Evolutionary conservation across 106 monocot species (phyloP).

Genomic region (Dioscorea dumetorum): DNA sequence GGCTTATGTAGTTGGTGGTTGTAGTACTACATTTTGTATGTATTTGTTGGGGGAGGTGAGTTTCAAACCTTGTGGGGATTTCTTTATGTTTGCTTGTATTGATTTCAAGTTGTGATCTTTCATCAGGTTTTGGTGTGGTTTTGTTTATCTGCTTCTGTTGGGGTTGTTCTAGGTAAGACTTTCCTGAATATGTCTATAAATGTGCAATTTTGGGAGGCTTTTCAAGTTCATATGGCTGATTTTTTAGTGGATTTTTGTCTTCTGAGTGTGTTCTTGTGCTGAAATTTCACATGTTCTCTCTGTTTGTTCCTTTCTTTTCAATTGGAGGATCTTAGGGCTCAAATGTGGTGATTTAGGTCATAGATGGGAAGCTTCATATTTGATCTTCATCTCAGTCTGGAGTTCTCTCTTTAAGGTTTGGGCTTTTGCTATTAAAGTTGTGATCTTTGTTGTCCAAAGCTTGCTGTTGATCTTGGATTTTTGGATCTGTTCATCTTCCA

Average conservation of each 20-base stretch:
- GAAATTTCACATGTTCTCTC: neutral
- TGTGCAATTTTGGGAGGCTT: constrained; percentile 10
- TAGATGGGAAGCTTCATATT: neutral
- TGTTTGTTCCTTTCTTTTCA: neutral
- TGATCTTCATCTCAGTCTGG: neutral
- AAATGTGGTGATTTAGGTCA: neutral
- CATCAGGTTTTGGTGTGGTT: neutral
- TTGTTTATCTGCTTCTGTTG: neutral
- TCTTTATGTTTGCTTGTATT: neutral
- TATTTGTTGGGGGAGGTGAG: neutral
- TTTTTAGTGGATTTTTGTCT: constrained; percentile 7
- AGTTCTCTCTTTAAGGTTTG: neutral
- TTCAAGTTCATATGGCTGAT: constrained; percentile 8
- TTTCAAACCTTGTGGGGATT: neutral
- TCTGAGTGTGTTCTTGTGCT: neutral
- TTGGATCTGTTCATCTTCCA: too few species aligned
- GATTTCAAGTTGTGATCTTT: neutral
- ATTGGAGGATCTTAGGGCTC: neutral
- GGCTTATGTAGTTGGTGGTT: neutral
- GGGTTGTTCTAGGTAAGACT: neutral
- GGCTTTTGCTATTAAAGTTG: neutral
- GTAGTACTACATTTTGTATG: neutral
- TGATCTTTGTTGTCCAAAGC: neutral
- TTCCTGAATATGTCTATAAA: neutral
- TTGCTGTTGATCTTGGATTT: neutral